Evolutionary conservation across 176 grass and related monocot species (phyloP).

Genomic region (Panicum miliaceum): DNA sequence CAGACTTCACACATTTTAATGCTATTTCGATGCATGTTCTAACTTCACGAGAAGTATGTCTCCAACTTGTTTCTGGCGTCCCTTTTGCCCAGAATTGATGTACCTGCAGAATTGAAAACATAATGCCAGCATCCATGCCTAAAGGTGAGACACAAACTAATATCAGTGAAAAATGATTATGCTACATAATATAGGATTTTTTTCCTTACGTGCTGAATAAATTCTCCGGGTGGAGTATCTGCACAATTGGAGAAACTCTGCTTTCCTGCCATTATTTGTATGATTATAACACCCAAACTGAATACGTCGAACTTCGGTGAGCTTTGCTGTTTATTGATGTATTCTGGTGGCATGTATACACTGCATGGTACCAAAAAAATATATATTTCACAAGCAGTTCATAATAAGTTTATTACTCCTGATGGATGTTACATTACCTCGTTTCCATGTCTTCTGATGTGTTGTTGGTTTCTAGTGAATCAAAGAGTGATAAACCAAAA

Average conservation of each 20-base stretch:
- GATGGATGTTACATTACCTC: neutral
- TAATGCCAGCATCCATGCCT: neutral
- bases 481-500: neutral
- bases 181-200: neutral
- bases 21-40: neutral
- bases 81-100: neutral
- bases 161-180: neutral
- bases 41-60: neutral
- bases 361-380: neutral
- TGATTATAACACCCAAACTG: constrained; percentile 12
- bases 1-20: neutral
- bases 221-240: neutral
- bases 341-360: constrained; percentile 5
- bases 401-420: neutral
- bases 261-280: constrained; percentile 12
- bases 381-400: neutral
- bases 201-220: neutral
- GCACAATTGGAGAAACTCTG: neutral
- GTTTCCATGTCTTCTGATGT: neutral
- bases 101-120: neutral
- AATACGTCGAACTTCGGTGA: neutral
- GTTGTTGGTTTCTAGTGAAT: neutral
- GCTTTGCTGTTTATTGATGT: neutral
- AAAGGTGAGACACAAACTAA: neutral
- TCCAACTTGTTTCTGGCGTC: neutral